Conservation (phyloP, 169 alveolate species). For the Nephromyces sp. region DNA sequence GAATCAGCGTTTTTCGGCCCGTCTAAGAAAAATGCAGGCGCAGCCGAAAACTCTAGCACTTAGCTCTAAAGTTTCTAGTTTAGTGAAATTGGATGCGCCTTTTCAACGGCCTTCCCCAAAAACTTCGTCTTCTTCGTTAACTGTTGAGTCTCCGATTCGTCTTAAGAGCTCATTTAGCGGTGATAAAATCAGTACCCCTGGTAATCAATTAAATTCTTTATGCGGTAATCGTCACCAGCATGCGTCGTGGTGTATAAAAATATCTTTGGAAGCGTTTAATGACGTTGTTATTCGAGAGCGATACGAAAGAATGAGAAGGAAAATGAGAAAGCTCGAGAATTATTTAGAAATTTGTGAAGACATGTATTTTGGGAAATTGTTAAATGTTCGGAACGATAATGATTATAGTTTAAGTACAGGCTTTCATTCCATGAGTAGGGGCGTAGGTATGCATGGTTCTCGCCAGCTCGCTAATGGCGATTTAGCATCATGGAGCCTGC, state of each 20-base stretch:
- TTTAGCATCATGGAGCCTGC: conserved; percentile 19
- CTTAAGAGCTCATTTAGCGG: too few species aligned
- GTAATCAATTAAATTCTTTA: background rate
- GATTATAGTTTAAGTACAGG: background rate
- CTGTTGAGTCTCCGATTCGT: background rate
- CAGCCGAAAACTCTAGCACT: background rate
- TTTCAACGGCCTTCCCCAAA: background rate
- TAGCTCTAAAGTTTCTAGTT: background rate
- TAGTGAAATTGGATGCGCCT: background rate
- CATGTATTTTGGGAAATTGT: conserved; percentile 33
- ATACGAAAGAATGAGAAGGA: conserved; percentile 8
- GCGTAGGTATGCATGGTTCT: conserved; percentile 20
- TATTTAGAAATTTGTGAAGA: conserved; percentile 39
- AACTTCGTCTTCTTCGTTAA: background rate
- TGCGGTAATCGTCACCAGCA: background rate
- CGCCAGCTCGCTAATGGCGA: conserved; percentile 6
- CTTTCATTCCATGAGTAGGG: conserved; percentile 4
- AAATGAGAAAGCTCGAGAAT: conserved; percentile 34
- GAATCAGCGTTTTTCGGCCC: background rate
- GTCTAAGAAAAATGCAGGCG: background rate
- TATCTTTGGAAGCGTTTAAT: background rate
- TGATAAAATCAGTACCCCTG: background rate
- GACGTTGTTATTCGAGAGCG: conserved; percentile 11
- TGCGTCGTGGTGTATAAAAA: background rate
- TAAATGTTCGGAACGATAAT: background rate